A percentile compares a stretch with the other conserved stretches of the same genome.
phyloP scores from a whole-genome alignment of 371 early-diverging fungal species.

The Actinomortierella wolfii region DNA sequence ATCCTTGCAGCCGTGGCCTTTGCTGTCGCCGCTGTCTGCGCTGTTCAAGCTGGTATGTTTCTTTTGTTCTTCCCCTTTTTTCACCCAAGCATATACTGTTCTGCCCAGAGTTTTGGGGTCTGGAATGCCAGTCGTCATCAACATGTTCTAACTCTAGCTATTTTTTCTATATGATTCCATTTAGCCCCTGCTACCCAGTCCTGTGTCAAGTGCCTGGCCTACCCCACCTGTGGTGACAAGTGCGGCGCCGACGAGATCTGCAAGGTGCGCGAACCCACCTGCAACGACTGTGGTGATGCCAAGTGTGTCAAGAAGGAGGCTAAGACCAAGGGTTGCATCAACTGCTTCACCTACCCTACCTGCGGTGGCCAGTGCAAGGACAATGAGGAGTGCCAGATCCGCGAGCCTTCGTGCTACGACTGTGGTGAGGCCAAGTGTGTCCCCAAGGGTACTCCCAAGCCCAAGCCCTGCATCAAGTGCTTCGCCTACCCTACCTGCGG shows the following conservation, averaged over 20 bases:
- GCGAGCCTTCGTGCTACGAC: not conserved
- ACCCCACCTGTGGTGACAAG: conserved; percentile 13
- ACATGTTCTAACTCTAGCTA: too few species aligned
- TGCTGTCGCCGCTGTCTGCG: too few species aligned
- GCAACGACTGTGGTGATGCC: conserved; percentile 18
- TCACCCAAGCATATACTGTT: too few species aligned
- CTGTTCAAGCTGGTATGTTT: too few species aligned
- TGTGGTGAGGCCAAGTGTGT: conserved; percentile 3
- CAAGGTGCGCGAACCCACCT: conserved; percentile 10
- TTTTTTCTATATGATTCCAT: too few species aligned
- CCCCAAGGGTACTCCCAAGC: not conserved
- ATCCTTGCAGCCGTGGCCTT: too few species aligned
- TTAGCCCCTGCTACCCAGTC: not conserved
- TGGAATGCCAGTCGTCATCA: too few species aligned
- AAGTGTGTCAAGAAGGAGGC: conserved; percentile 2
- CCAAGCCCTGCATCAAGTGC: conserved; percentile 11
- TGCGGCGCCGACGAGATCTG: conserved; percentile 15
- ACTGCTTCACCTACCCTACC: conserved; percentile 27
- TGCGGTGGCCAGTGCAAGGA: conserved; percentile 17
- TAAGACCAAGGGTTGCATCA: conserved; percentile 9
- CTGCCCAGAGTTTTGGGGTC: too few species aligned
- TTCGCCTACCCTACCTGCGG: conserved; percentile 18
- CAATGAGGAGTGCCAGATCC: conserved; percentile 16
- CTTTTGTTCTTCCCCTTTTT: too few species aligned
- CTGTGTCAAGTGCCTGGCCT: conserved; percentile 17